Evolutionary conservation across 1,139 yeast genomes (phyloP), one percentile per base, ranked within the genome.

Genomic region (Entelexis paramagnoliae): DNA sequence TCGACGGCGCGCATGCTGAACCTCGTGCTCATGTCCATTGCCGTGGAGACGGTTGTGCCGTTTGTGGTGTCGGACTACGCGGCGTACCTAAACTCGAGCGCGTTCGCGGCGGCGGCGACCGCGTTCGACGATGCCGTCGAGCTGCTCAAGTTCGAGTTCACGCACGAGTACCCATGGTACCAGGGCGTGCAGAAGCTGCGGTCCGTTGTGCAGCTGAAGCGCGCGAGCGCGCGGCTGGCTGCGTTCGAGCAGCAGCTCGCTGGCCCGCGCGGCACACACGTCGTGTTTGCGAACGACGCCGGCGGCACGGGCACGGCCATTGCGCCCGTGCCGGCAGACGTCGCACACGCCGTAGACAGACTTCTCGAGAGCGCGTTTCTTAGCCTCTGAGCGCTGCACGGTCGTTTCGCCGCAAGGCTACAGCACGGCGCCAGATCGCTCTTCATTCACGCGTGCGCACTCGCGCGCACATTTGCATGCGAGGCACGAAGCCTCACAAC

Each of bases 1-100:
- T 63, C 78, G 2, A 63, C 76, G 59, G 73, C 81, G 16, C 73
- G 78, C 60, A 67, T 70, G 41, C 62, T 78, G 58, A 82, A 83
- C 3, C 61, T 78, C 33, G 51, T 78, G 22, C 66, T 76, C 2
- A 60, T 79, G 29, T 67, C 72, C 32, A 58, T 81, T 30, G 59
- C 75, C n/a, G 81, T 78, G 55, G 65, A 68, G 7, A 75, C 76
- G 54, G 67, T 74, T 1, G 62, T 75, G 44, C 68, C 70, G 20
- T 71, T 76, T 58, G 68, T 70, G 46, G 64, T 73, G 2, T 50
- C 58, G 2, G 75, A 72, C 46, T 80, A 79, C 57, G 73, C 77
- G 2, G 36, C 32, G 49, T 55, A 51, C 54, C 68, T 52, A 56
- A 59, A 39, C 50, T 58, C 52, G 13, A 54, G 54, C 6, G 54